Evolutionary conservation across 495 filamentous ascomycete species (phyloP).

Genomic region (Delitschia confertaspora): DNA sequence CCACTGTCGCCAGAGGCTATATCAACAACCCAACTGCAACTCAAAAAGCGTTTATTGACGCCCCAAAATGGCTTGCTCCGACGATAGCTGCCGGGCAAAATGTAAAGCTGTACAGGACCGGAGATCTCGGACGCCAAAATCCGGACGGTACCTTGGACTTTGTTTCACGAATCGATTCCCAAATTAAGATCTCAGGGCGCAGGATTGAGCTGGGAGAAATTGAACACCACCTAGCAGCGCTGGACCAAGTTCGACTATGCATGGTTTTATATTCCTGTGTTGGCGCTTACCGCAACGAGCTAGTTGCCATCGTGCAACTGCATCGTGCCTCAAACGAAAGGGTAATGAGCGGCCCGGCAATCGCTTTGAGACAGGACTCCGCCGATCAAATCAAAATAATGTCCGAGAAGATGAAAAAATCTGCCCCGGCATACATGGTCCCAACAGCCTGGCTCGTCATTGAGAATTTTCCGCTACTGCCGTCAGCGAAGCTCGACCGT

Average conservation of each 20-base stretch:
- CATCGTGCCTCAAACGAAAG: too few species aligned
- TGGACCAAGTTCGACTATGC: constrained; percentile 39
- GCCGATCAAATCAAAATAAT: too few species aligned
- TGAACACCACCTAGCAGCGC: constrained; percentile 22
- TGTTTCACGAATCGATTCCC: constrained; percentile 14
- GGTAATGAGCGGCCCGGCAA: too few species aligned
- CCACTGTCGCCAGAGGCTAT: constrained; percentile 21
- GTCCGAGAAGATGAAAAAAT: too few species aligned
- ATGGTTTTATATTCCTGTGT: too few species aligned
- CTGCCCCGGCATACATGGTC: too few species aligned
- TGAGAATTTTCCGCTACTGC: too few species aligned
- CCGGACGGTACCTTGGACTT: constrained; percentile 9
- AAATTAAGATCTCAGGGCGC: constrained; percentile 19
- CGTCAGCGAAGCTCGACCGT: too few species aligned
- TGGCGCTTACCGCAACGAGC: too few species aligned
- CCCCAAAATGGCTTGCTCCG: background rate
- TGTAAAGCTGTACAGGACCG: constrained; percentile 15
- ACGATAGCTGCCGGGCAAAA: constrained; percentile 4
- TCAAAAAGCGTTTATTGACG: background rate
- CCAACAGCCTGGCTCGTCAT: too few species aligned
- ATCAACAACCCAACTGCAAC: constrained; percentile 6
- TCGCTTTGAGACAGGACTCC: too few species aligned
- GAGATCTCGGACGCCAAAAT: constrained; percentile 14
- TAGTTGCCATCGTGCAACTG: too few species aligned
- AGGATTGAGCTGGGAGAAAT: constrained; percentile 18